phyloP scores from a whole-genome alignment of 352 stramenopile genomes.

The Phytopythium kandeliae region DNA sequence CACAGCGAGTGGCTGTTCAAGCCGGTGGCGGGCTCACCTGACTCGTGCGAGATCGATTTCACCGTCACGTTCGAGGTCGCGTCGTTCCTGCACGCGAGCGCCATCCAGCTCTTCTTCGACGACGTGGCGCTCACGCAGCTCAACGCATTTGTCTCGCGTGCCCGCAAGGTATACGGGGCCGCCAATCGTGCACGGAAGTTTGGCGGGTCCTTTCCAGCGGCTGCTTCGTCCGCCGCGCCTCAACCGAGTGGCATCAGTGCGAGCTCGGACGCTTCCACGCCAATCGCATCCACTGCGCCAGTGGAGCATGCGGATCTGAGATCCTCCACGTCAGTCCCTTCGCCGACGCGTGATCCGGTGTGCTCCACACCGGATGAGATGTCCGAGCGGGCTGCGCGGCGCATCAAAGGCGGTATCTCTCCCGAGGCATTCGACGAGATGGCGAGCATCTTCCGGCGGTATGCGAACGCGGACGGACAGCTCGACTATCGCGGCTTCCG shows the following conservation, averaged over 20 bases:
- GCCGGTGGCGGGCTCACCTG: conserved; percentile 30
- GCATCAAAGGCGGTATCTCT: conserved; percentile 47
- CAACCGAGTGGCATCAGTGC: neutral
- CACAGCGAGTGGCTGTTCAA: conserved; percentile 69
- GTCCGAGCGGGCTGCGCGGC: conserved; percentile 8
- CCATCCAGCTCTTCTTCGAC: conserved; percentile 83
- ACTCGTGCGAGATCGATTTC: conserved; percentile 67
- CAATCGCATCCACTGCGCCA: too few relatives aligned
- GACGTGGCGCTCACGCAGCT: conserved; percentile 75
- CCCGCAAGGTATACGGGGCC: conserved; percentile 41
- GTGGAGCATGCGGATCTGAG: too few relatives aligned
- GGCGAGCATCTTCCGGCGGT: conserved; percentile 40
- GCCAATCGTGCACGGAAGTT: neutral
- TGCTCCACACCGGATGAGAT: neutral
- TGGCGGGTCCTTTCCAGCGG: neutral
- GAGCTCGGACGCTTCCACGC: neutral
- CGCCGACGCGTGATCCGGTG: neutral
- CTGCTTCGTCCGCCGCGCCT: neutral
- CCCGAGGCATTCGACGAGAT: conserved; percentile 48
- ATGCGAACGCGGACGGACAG: conserved; percentile 43
- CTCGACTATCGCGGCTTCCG: conserved; percentile 64
- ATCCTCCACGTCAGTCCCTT: too few relatives aligned
- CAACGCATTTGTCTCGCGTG: conserved; percentile 73
- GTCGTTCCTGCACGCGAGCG: conserved; percentile 74
- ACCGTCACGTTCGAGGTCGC: conserved; percentile 80